Base-by-base conservation (phyloP, 768 basidiomycete species). In the Suillus brevipes region DNA sequence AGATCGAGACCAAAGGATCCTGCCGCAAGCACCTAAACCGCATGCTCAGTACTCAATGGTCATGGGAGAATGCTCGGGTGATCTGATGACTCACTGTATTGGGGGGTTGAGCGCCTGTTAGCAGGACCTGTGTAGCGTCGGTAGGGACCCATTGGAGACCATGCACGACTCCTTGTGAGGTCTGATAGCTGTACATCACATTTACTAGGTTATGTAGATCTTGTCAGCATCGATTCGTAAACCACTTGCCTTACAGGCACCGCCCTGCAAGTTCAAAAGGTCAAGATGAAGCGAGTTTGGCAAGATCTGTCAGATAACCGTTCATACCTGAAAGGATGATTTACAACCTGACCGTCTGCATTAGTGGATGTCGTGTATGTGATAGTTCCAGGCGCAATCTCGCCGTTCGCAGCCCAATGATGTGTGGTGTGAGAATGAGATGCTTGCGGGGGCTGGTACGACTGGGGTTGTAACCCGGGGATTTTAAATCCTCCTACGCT, bases 321-420 rank as follows among this genome's bases (percentile, higher is more conserved):
- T 37, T 78, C 86, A 67, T 70, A 90, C 91, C 80, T 92, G 85
- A 91, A 93, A 20, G 87, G 83, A 70, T 92, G 88, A 72, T 92
- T 92, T 61, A 82, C 71, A 38, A 84, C 63, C 67, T 82, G 80
- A 20, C 91, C 91, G 78, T 92, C 87, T 49, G 84, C 79, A 3
- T 81, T 81, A 1, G 79, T 83, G 1, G 85, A 82, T 13, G 89
- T 90, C 0, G 90, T 90, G 68, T 91, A 92, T n/a, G 89, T 91
- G 70, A 89, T 81, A 45, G 89, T 77, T n/a, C 90, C 90, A 43
- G 89, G 83, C 37, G 80, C 77, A 63, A 91, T 87, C 73, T 85
- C 82, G 53, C 74, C 73, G 36, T 75, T 74, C 2, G 71, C 13
- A 55, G 20, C 31, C 53, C 53, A 34, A 55, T 6, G 10, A 34